Percentiles rank a stretch among this genome's conserved stretches.
Evolutionary conservation across 768 basidiomycete genomes (phyloP).

Genomic region (Amanita rubescens): DNA sequence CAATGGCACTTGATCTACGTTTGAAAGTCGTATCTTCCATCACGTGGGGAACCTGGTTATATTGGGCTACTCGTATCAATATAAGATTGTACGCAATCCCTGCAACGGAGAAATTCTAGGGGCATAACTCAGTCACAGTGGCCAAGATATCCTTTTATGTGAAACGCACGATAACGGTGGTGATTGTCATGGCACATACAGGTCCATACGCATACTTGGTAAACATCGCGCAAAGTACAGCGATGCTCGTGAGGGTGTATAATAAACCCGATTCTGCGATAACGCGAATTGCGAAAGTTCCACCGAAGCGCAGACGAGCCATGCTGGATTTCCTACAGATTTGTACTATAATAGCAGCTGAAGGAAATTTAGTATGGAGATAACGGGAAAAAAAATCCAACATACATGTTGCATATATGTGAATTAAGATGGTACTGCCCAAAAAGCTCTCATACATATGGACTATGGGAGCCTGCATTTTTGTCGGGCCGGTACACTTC

Average conservation of each 20-base stretch:
- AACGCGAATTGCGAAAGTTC: neutral
- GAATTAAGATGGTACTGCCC: neutral
- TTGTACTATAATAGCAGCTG: constrained; percentile 1
- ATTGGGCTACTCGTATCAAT: neutral
- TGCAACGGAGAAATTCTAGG: neutral
- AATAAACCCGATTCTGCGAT: constrained; percentile 4
- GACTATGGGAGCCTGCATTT: neutral
- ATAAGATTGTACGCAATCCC: constrained; percentile 8
- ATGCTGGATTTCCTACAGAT: neutral
- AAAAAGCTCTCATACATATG: neutral
- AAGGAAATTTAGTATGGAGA: neutral
- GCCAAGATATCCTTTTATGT: neutral
- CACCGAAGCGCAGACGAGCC: neutral
- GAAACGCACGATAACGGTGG: neutral
- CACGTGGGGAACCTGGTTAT: neutral
- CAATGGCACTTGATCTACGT: too few relatives aligned
- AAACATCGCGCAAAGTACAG: neutral
- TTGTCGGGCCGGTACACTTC: too few relatives aligned
- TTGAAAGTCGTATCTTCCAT: too few relatives aligned
- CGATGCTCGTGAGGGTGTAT: constrained; percentile 1
- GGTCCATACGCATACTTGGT: neutral
- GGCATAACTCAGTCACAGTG: neutral
- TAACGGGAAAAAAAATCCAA: neutral
- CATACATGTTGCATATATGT: constrained; percentile 6
- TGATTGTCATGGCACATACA: neutral